Percentiles rank a stretch among this genome's conserved stretches.
Evolutionary conservation across 2,329 filamentous ascomycete species (phyloP).

Genomic region (Magnaporthales sp.): DNA sequence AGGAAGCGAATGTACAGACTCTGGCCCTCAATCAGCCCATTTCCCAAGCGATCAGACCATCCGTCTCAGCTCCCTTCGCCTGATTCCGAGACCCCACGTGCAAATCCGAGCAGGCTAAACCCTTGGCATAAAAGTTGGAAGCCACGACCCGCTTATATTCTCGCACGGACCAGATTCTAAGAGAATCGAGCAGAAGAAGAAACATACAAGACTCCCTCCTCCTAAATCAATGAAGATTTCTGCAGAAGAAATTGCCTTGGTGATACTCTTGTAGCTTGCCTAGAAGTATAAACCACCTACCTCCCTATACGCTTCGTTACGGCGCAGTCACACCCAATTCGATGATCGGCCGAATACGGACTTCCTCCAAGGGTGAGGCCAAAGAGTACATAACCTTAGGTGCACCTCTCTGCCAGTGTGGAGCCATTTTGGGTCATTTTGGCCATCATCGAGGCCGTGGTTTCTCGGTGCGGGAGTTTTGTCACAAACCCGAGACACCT

Average conservation of each 20-base stretch:
- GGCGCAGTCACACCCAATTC: background rate
- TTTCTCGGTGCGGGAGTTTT: background rate
- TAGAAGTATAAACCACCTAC: background rate
- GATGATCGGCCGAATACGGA: background rate
- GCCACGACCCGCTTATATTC: background rate
- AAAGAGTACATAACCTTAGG: background rate
- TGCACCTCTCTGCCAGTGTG: background rate
- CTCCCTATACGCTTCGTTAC: background rate
- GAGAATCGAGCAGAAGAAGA: too few species aligned
- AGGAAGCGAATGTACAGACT: background rate
- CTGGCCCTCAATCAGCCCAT: slow-evolving; percentile 5
- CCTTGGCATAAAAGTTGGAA: background rate
- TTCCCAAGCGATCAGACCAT: slow-evolving; percentile 8
- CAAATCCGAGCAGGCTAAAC: background rate
- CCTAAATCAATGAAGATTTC: background rate
- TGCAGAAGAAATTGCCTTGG: background rate
- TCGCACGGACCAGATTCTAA: background rate
- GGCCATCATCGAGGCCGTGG: background rate
- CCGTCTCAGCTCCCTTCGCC: slow-evolving; percentile 3
- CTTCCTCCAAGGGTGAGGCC: background rate
- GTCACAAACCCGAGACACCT: background rate
- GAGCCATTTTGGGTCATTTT: background rate
- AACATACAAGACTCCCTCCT: background rate
- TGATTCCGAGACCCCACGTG: slow-evolving; percentile 1
- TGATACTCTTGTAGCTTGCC: background rate